Evolutionary conservation across 2,329 filamentous ascomycete genomes (phyloP).

Genomic region (Penicillium hordei): DNA sequence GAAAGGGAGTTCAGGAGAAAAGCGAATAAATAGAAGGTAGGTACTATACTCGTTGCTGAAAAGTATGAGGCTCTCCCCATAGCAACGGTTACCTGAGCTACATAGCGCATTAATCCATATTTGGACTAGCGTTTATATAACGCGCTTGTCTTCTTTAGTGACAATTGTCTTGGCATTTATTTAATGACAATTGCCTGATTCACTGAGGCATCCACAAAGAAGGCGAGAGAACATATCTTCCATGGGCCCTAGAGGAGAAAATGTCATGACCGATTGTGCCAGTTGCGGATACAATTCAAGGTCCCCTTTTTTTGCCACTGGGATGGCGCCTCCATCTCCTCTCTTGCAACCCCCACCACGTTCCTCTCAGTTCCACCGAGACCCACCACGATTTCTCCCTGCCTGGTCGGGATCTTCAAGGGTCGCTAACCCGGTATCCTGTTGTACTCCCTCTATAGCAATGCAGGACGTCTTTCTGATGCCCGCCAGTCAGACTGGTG

Average conservation of each 20-base stretch:
- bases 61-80: slow-evolving; percentile 30
- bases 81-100: slow-evolving; percentile 44
- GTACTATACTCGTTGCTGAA: slow-evolving; percentile 24
- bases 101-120: slow-evolving; percentile 33
- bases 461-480: slow-evolving; percentile 80
- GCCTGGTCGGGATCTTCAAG: slow-evolving; percentile 27
- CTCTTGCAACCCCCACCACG: slow-evolving; percentile 23
- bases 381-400: slow-evolving; percentile 35
- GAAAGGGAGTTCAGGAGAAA: slow-evolving; percentile 25
- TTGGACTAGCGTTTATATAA: slow-evolving; percentile 46
- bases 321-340: slow-evolving; percentile 35
- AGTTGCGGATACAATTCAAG: slow-evolving; percentile 2
- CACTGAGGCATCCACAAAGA: slow-evolving; percentile 1
- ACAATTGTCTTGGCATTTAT: slow-evolving; percentile 28
- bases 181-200: background rate
- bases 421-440: slow-evolving; percentile 27
- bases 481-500: slow-evolving; percentile 77
- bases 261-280: background rate
- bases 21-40: slow-evolving; percentile 39
- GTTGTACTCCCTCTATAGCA: slow-evolving; percentile 41
- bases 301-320: background rate
- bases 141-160: slow-evolving; percentile 52
- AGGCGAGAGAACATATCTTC: background rate
- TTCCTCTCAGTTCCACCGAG: slow-evolving; percentile 30
- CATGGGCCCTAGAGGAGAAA: background rate